Evolutionary conservation across 1,284 basidiomycete genomes (phyloP), one percentile per base, ranked within the genome.

Genomic region (Ganoderma boninense): DNA sequence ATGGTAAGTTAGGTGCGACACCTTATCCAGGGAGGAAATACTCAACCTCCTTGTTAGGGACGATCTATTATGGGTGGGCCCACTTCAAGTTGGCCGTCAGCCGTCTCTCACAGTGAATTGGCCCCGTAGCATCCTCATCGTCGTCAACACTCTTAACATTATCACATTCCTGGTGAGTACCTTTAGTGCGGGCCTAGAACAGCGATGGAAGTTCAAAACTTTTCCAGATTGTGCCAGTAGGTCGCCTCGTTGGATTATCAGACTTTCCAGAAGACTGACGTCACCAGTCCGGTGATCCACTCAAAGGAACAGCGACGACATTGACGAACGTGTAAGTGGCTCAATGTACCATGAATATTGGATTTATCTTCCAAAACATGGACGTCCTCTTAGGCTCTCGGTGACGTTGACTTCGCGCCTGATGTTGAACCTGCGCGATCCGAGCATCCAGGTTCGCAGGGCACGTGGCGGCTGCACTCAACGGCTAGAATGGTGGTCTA

Each of bases 401-500:
- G 71, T 72, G 20, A 70, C 69, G 20, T 66, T 72, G 46, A 70
- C 71, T 6, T 72, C 69, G 6, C 71, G 71, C 23, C 71, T 72
- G 23, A 72, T 72, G 71, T 68, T 72, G 54, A 69, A 72, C 61
- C 32, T 72, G 13, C 71, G 71, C 23, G 68, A 72, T 44, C 71
- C 71, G 26, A 66, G 57, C 29, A 62, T 72, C 20, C 68, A 66
- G 40, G 56, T 59, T 7, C 38, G 69, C 7, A 42, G 65, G 35
- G 65, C 60, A 4, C 44, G 64, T 46, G 10, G 66, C 26, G 4
- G 54, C 67, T 18, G 69, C 44, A 61, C 64, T 52, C 40, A 54
- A 52, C 56, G 49, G 13, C 26, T 52, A 8, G 63, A 66, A 26
- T 68, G 63, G 2, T 71, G 68, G 69, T 67, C 68, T 4, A 70